Evolutionary conservation across 140 eudicot genomes (phyloP), one percentile per base, ranked within the genome.

Genomic region (Bidens hawaiensis): DNA sequence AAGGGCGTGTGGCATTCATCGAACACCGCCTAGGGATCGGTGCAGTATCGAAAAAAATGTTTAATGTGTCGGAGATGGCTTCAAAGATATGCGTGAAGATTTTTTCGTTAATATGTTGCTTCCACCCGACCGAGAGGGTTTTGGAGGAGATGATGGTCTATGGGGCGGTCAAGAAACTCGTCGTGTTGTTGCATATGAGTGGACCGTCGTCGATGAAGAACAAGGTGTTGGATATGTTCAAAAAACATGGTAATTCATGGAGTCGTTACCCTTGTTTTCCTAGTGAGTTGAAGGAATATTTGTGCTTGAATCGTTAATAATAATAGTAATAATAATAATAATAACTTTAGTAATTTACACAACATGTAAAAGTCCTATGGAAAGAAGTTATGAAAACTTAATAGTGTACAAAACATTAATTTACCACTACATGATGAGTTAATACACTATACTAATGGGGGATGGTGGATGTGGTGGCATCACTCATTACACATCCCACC

Each of bases 251-350:
- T 21, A 45, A 56, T 41, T 69, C 65, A 4, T 88, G 94, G 94
- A 70, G 65, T 76, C 81, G 87, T 40, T 74, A 79, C 70, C 83
- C 94, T 59, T 88, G 96, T 78, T 88, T 81, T 45, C 83, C 94
- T 61, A 12, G 49, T 19, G 89, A 84, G 5, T 36, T 88, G 64
- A 81, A 60, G 81, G 86, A 76, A 12, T 84, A 68, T 27, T 25
- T 74, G 4, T 72, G 79, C 18, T 19, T 74, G 52, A 26, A 67
- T 41, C 28, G 24, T 59, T 59, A 13, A 62, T 71, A 34, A 19
- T 4, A 9, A 34, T 25, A 26, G 26, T 17, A n/a, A 47, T 6
- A 5, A 25, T 22, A 16, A 4, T n/a, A 9, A 45, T 60, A 10
- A 24, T 14, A 59, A 33, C 61, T 47, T 73, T n/a, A 16, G 65